These are phyloP conservation scores for Colletotrichum sp. DNA, from an alignment of 2,329 filamentous ascomycete genomes.

Conservation along the genomic window DNA sequence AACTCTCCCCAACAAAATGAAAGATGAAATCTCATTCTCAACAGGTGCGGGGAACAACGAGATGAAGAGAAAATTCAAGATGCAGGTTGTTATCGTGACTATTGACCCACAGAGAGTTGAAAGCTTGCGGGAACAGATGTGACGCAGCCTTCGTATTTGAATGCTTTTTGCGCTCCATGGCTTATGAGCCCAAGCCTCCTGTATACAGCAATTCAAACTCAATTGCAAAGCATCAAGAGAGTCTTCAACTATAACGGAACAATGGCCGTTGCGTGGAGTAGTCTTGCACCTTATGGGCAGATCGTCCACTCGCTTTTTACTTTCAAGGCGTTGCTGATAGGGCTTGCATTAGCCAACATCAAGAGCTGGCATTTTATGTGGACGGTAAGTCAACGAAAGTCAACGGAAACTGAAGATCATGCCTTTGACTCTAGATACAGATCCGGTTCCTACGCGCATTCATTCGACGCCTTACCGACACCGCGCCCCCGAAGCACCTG, in stretches of 20 bases:
- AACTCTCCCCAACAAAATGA: neutral
- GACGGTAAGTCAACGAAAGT: neutral
- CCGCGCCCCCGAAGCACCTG: constrained; percentile 26
- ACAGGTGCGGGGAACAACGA: neutral
- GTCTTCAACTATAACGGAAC: neutral
- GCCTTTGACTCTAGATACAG: constrained; percentile 9
- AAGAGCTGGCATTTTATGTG: constrained; percentile 7
- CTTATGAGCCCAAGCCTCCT: neutral
- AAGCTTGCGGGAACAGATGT: rapidly evolving
- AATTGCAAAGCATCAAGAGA: neutral
- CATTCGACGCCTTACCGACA: constrained; percentile 29
- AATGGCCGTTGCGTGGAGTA: neutral
- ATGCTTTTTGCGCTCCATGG: neutral
- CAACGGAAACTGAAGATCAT: neutral
- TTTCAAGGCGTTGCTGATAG: neutral
- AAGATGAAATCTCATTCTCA: neutral
- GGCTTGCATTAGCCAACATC: neutral
- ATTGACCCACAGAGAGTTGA: neutral
- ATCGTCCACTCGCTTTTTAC: neutral
- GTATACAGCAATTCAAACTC: neutral
- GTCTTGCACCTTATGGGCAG: neutral
- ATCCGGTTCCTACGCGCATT: constrained; percentile 37
- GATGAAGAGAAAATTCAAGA: neutral
- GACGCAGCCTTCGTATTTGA: neutral
- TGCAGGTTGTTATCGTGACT: neutral